Evolutionary conservation across 2,329 filamentous ascomycete species (phyloP).

Genomic region (Metarhizium brunneum): DNA sequence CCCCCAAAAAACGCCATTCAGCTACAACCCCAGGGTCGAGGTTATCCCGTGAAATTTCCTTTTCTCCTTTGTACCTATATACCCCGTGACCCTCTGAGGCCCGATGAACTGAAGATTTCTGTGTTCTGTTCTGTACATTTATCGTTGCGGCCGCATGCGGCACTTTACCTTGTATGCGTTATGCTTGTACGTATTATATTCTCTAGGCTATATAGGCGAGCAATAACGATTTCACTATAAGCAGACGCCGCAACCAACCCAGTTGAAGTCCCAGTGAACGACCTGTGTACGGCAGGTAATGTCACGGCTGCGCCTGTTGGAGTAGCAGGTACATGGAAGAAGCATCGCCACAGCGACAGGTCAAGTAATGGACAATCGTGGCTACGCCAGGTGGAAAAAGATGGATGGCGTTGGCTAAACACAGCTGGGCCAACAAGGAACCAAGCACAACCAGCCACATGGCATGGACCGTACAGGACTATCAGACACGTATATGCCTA

Average conservation of each 20-base stretch:
- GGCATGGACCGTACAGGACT: too few species aligned
- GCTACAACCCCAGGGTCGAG: neutral
- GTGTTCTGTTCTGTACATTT: neutral
- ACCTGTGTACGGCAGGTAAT: too few species aligned
- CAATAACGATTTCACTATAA: neutral
- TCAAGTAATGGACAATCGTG: too few species aligned
- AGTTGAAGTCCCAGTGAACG: too few species aligned
- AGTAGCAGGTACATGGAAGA: too few species aligned
- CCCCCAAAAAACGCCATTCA: conserved; percentile 1
- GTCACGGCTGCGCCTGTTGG: too few species aligned
- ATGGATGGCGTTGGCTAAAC: too few species aligned
- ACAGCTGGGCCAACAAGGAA: too few species aligned
- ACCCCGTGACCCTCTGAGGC: neutral
- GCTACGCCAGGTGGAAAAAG: too few species aligned
- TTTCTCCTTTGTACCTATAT: neutral
- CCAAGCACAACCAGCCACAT: too few species aligned
- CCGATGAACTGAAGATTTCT: neutral
- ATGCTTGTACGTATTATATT: neutral
- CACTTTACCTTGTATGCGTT: neutral
- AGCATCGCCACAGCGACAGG: too few species aligned
- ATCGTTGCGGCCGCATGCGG: neutral
- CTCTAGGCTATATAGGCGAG: neutral
- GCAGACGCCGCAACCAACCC: too few species aligned
- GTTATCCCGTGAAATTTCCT: neutral
- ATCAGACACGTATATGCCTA: neutral